Evolutionary conservation across 345 rosid genomes (phyloP), one percentile per base, ranked within the genome.

Genomic region (Turritis glabra): DNA sequence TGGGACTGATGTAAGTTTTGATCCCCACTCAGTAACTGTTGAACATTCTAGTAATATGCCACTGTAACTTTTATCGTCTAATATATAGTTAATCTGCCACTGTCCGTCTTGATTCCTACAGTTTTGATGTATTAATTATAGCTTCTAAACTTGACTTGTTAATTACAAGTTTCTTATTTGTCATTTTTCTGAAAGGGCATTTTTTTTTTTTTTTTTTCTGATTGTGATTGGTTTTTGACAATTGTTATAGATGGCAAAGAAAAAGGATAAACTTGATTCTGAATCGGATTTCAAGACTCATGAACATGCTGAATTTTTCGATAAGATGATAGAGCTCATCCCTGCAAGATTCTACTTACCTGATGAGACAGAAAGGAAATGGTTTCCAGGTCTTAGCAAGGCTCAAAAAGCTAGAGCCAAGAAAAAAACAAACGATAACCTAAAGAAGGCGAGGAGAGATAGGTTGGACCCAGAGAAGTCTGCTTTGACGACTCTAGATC

Each of bases 281-380:
- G 80, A 37, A 18, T 13, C 63, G 0, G 73, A 84, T 83, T 47
- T 91, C 0, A 87, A 86, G 76, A 81, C 84, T 79, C 90, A 78
- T 78, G 62, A 86, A 57, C 85, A 79, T 76, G 73, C 88, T 4
- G 64, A 75, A 33, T 88, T 88, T 81, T 91, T 90, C 33, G 96
- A 94, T 76, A 87, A 85, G 78, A 57, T 91, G 77, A 25, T 91
- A 19, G 90, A 90, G 80, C 91, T 90, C 37, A 82, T 90, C 70
- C 98, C 98, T 5, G 93, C 98, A 7, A 94, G 81, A 85, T 91
- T 89, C 81, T 94, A 91, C 86, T 64, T 90, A 46, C 87, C 96
- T 48, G 91, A 88, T 80, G 98, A 88, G 61, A 83, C 80, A 5
- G 97, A 91, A 27, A 91, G 81, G 58, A 84, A 85, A 22, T 87